Percentiles rank a stretch among this genome's conserved stretches.
phyloP scores from a whole-genome alignment of 805 yeast species.

The Metschnikowia aberdeeniae region DNA sequence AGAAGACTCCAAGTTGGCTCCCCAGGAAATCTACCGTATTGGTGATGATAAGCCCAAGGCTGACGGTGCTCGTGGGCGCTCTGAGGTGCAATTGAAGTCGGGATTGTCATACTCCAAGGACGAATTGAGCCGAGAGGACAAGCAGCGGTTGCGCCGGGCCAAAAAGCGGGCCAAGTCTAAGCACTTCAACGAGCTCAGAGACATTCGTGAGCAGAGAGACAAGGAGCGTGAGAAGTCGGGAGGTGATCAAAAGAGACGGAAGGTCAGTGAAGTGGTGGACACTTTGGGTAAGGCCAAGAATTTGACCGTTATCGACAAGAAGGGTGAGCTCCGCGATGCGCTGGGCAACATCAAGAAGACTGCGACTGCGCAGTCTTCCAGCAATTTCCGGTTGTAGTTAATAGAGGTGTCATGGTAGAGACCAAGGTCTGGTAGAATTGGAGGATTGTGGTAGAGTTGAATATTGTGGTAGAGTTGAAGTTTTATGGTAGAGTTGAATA shows the following conservation, averaged over 20 bases:
- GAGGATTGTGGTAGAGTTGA: no score
- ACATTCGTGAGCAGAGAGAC: slow-evolving; percentile 23
- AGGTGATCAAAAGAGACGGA: slow-evolving; percentile 45
- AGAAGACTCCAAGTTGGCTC: slow-evolving; percentile 74
- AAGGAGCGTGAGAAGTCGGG: slow-evolving; percentile 18
- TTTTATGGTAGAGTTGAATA: no score
- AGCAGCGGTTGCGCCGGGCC: slow-evolving; percentile 81
- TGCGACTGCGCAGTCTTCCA: slow-evolving; percentile 26
- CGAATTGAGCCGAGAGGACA: slow-evolving; percentile 80
- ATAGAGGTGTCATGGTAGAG: not conserved
- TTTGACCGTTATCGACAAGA: slow-evolving; percentile 70
- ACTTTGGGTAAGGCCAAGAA: slow-evolving; percentile 71
- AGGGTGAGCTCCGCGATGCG: slow-evolving; percentile 71
- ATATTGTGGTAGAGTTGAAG: no score
- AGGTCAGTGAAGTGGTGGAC: slow-evolving; percentile 61
- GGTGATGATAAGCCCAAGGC: slow-evolving; percentile 36
- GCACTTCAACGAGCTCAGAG: slow-evolving; percentile 37
- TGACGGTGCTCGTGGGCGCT: slow-evolving; percentile 28
- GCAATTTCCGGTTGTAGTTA: slow-evolving; percentile 20
- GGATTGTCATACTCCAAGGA: slow-evolving; percentile 79
- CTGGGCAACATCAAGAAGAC: slow-evolving; percentile 61
- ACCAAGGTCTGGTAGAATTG: no score
- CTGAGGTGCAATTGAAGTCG: slow-evolving; percentile 65
- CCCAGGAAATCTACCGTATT: slow-evolving; percentile 81
- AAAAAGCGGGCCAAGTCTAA: slow-evolving; percentile 76